phyloP scores from a whole-genome alignment of 169 alveolate species.

The Cryptosporidium ubiquitum region DNA sequence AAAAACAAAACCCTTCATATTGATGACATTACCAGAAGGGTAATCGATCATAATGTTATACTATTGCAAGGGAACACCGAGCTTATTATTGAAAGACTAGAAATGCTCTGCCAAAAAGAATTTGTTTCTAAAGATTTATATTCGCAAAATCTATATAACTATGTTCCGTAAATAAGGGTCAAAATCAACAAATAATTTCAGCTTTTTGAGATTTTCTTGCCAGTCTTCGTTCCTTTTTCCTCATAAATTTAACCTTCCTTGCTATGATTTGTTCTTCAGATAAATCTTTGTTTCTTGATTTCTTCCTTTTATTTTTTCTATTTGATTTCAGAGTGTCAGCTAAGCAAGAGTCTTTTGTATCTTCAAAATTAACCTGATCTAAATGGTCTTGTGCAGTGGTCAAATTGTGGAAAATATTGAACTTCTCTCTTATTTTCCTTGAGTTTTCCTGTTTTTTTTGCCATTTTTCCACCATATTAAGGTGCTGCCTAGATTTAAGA shows the following conservation, averaged over 20 bases:
- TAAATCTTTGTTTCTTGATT: background rate
- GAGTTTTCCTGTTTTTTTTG: slow-evolving; percentile 12
- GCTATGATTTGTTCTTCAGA: slow-evolving; percentile 22
- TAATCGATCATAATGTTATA: background rate
- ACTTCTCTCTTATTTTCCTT: slow-evolving; percentile 18
- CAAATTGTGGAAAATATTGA: slow-evolving; percentile 8
- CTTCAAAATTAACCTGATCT: background rate
- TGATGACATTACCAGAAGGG: slow-evolving; percentile 36
- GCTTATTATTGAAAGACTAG: slow-evolving; percentile 17
- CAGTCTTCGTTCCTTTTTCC: slow-evolving; percentile 41
- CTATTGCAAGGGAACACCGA: slow-evolving; percentile 9
- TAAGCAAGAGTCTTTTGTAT: background rate
- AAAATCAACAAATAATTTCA: background rate
- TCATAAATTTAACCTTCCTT: background rate
- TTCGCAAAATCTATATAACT: slow-evolving; percentile 33
- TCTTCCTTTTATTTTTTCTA: slow-evolving; percentile 10
- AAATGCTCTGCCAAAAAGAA: slow-evolving; percentile 37
- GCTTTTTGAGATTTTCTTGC: background rate
- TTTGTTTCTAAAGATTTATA: slow-evolving; percentile 34
- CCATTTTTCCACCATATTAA: slow-evolving; percentile 28
- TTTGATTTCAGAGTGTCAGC: background rate
- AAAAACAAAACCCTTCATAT: slow-evolving; percentile 46
- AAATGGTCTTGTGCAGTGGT: background rate
- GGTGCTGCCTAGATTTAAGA: slow-evolving; percentile 71
- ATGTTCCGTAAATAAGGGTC: slow-evolving; percentile 19